These are phyloP conservation scores for Russula brevipes DNA, from an alignment of 768 basidiomycete species.

Conservation along the genomic window DNA sequence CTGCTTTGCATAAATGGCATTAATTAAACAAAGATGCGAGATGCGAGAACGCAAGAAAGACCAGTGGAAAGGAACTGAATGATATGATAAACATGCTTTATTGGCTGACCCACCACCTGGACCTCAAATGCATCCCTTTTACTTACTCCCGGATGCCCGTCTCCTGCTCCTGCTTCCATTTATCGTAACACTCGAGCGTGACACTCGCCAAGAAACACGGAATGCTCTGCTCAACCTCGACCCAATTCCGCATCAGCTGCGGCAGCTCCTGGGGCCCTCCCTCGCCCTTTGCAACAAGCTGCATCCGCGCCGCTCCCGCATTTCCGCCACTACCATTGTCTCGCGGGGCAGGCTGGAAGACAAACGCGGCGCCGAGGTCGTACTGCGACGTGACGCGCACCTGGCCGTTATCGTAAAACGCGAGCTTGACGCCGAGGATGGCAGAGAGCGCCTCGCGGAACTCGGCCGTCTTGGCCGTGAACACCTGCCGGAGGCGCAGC, in stretches of 20 bases:
- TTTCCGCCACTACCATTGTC: background rate
- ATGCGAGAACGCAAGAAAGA: too few relatives aligned
- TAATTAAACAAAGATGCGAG: too few relatives aligned
- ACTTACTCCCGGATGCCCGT: background rate
- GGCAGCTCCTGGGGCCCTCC: conserved; percentile 71
- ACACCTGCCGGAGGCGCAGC: conserved; percentile 79
- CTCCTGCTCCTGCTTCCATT: conserved; percentile 44
- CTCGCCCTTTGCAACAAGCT: conserved; percentile 68
- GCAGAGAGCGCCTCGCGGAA: conserved; percentile 88
- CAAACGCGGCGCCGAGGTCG: conserved; percentile 81
- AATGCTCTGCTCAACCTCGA: conserved; percentile 77
- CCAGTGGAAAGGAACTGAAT: too few relatives aligned
- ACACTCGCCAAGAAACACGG: conserved; percentile 87
- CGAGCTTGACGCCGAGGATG: conserved; percentile 86
- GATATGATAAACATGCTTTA: background rate
- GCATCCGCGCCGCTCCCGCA: conserved; percentile 47
- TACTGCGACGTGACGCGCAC: conserved; percentile 88
- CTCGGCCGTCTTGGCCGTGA: conserved; percentile 77
- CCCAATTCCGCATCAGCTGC: conserved; percentile 79
- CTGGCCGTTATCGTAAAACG: conserved; percentile 87
- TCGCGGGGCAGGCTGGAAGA: conserved; percentile 57
- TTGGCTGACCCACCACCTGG: too few relatives aligned
- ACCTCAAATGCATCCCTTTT: too few relatives aligned
- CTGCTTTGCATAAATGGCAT: too few relatives aligned
- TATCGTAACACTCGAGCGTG: conserved; percentile 83